Evolutionary conservation across 2,329 filamentous ascomycete species (phyloP).

Genomic region (Nemania sp.): DNA sequence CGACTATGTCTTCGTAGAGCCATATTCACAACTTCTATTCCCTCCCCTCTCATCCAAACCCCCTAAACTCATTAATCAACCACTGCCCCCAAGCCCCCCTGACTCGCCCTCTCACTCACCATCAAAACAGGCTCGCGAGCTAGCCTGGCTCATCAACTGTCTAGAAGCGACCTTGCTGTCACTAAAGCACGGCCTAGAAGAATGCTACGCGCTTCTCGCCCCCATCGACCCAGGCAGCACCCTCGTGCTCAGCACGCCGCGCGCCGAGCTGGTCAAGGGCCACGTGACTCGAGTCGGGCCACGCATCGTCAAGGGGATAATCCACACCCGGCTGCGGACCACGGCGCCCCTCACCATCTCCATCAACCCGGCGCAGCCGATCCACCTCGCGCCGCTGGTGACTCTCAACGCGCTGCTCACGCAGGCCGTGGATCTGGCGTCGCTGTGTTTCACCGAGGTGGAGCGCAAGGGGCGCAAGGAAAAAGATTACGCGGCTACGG

Average conservation of each 20-base stretch:
- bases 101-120: conserved; percentile 36
- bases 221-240: conserved; percentile 88
- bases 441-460: conserved; percentile 76
- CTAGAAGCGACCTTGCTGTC: conserved; percentile 62
- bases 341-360: conserved; percentile 65
- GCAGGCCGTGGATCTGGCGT: conserved; percentile 84
- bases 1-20: conserved; percentile 44
- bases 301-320: conserved; percentile 88
- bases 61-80: conserved; percentile 8
- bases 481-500: conserved; percentile 57
- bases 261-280: conserved; percentile 92
- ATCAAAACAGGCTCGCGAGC: conserved; percentile 56
- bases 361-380: conserved; percentile 61
- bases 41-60: conserved; percentile 10
- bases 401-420: conserved; percentile 82
- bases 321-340: conserved; percentile 81
- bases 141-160: conserved; percentile 66
- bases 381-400: conserved; percentile 77
- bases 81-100: conserved; percentile 20
- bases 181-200: conserved; percentile 77
- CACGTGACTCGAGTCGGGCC: conserved; percentile 90
- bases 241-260: conserved; percentile 85
- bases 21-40: conserved; percentile 11
- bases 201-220: conserved; percentile 88
- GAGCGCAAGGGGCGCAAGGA: conserved; percentile 26